These are phyloP conservation scores for Fistulifera pelliculosa DNA, from an alignment of 108 stramenopile genomes.

Conservation along the genomic window DNA sequence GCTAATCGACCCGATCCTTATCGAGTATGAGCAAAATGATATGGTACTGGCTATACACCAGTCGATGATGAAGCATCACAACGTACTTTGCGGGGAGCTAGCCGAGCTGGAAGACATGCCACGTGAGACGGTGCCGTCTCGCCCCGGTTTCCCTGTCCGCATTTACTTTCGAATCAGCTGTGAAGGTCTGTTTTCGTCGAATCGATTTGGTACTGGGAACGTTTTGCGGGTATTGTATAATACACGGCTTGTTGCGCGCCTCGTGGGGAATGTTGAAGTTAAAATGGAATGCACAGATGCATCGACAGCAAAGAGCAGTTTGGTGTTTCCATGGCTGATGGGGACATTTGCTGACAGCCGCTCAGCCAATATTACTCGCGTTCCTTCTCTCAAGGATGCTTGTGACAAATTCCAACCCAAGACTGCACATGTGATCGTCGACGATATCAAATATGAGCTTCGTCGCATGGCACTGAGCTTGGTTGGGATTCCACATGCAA, in stretches of 20 bases:
- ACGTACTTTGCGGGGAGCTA: too few species aligned
- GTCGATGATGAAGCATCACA: too few species aligned
- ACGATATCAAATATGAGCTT: conserved; percentile 3
- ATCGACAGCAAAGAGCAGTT: too few species aligned
- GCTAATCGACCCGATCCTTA: too few species aligned
- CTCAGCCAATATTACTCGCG: neutral
- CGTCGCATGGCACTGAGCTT: conserved; percentile 5
- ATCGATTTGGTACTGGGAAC: conserved; percentile 5
- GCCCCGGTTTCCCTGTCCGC: too few species aligned
- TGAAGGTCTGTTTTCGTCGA: neutral
- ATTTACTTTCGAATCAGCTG: neutral
- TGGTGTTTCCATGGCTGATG: conserved; percentile 7
- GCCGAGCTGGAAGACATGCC: too few species aligned
- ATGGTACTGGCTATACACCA: too few species aligned
- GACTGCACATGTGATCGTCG: neutral
- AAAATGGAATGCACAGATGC: conserved; percentile 4
- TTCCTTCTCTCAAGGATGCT: neutral
- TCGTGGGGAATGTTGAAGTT: conserved; percentile 3
- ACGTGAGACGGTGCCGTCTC: too few species aligned
- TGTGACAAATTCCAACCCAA: neutral
- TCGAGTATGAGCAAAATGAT: too few species aligned
- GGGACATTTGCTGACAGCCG: neutral
- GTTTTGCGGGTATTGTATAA: neutral
- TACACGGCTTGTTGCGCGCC: conserved; percentile 4
- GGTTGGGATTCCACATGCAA: conserved; percentile 3